Conservation (phyloP, 202 grass and related monocot genomes). For the Digitaria exilis region DNA sequence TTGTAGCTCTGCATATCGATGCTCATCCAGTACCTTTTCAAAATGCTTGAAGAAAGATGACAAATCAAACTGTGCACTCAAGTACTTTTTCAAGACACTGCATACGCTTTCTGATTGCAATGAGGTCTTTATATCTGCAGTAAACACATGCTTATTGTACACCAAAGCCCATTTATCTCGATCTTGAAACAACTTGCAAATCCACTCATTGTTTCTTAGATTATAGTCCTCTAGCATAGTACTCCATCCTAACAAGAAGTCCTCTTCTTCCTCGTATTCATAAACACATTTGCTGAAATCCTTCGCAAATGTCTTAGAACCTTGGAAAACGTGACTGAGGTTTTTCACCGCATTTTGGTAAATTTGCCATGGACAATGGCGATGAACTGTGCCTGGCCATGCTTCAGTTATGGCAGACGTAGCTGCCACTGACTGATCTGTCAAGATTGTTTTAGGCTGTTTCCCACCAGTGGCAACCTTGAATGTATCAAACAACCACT, state of each 20-base stretch:
- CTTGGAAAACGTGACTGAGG: constrained; percentile 88
- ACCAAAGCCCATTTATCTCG: constrained; percentile 76
- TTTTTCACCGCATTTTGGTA: constrained; percentile 79
- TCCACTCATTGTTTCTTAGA: constrained; percentile 77
- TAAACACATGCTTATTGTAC: constrained; percentile 72
- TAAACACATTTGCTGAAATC: constrained; percentile 81
- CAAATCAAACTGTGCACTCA: constrained; percentile 77
- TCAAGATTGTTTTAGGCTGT: constrained; percentile 74
- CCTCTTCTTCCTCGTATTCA: constrained; percentile 75
- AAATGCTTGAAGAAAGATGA: constrained; percentile 84
- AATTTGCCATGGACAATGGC: constrained; percentile 79
- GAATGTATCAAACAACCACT: constrained; percentile 95
- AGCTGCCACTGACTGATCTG: constrained; percentile 52
- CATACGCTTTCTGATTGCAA: constrained; percentile 71
- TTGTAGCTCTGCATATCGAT: constrained; percentile 89
- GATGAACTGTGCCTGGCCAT: constrained; percentile 61
- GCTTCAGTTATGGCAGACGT: constrained; percentile 53
- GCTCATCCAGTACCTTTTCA: constrained; percentile 74
- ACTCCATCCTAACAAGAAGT: constrained; percentile 74
- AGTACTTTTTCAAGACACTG: constrained; percentile 62
- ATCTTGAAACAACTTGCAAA: constrained; percentile 69
- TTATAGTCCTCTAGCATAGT: constrained; percentile 85
- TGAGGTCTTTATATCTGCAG: constrained; percentile 71
- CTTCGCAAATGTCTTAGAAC: constrained; percentile 88
- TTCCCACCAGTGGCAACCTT: constrained; percentile 79